Evolutionary conservation across 140 eudicot species (phyloP).

Genomic region (Flaveria floridana): DNA sequence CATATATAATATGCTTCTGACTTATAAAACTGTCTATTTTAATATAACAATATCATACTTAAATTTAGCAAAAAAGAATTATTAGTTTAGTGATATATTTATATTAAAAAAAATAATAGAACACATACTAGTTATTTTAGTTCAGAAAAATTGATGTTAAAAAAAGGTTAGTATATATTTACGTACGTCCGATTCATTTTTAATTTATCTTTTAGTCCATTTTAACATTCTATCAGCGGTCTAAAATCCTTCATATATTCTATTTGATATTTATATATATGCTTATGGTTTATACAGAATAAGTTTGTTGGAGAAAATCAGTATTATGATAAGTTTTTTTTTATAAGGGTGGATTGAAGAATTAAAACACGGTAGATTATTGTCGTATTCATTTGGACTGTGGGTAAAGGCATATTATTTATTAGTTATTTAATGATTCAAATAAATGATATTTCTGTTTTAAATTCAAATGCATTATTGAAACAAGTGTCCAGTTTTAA

Average conservation of each 20-base stretch:
- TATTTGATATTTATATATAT: too few species aligned
- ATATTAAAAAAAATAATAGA: too few species aligned
- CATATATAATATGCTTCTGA: too few species aligned
- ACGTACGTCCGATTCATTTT: too few species aligned
- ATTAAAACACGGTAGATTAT: slow-evolving; percentile 24
- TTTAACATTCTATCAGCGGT: background rate
- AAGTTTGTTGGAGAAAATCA: background rate
- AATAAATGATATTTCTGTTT: slow-evolving; percentile 16
- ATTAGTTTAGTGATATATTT: too few species aligned
- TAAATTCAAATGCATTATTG: slow-evolving; percentile 27
- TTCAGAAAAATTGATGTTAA: too few species aligned
- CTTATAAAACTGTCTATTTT: too few species aligned
- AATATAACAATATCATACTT: too few species aligned
- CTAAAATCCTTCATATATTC: background rate
- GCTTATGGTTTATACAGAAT: background rate
- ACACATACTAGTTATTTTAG: too few species aligned
- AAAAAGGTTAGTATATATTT: too few species aligned
- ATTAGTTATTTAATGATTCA: slow-evolving; percentile 28
- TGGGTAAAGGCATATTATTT: slow-evolving; percentile 33
- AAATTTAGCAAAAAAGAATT: too few species aligned
- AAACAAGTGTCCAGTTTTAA: slow-evolving; percentile 13
- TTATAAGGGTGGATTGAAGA: slow-evolving; percentile 11
- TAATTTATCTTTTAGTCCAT: too few species aligned
- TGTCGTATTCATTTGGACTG: slow-evolving; percentile 44
- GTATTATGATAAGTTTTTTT: background rate